Base-by-base conservation (phyloP, 2,329 filamentous ascomycete species). In the Fusarium newnesense region DNA sequence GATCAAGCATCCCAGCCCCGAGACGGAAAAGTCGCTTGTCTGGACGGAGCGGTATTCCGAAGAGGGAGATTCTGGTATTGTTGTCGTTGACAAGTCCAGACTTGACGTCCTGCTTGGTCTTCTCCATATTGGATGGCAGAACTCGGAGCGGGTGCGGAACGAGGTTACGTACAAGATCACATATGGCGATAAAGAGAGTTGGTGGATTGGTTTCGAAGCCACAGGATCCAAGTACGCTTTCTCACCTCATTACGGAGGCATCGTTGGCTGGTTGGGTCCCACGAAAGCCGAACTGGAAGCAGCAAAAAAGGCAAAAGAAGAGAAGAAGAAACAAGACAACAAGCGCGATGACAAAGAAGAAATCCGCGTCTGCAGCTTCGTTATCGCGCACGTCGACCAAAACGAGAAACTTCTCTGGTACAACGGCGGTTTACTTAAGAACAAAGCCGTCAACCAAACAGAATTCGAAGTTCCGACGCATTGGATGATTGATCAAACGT, bases 171-270 rank as follows among this genome's bases (percentile, higher is more conserved):
- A 85, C 65, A 77, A 78, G 37, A 75, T 84, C 34, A 83, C 78
- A 1, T 82, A 86, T 28, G 85, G 85, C 0, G 85, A 86, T 42
- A 86, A 86, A 69, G 85, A 86, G 69, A 83, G 79, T 2, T 86
- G 81, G 79, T 86, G 84, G 85, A 77, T 86, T 28, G 84, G 84
- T 0, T 78, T 85, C 12, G 84, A 86, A 64, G 77, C 85, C 3
- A 79, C 80, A 6, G 81, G 80, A 7, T 79, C 82, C 0, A 67
- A 56, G 1, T 85, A 85, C 57, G 75, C 78, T 5, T 85, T 86
- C 64, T 83, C 84, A 10, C 61, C 73, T 36, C 82, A 84, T 54
- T 85, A 86, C 52, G 84, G 80, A 2, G 79, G 81, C 5, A 82
- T 85, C 12, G 70, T 83, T 1, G 84, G 85, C 2, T 81, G 82